Evolutionary conservation across 345 rosid species (phyloP), one percentile per base, ranked within the genome.

Genomic region (Salix purpurea): DNA sequence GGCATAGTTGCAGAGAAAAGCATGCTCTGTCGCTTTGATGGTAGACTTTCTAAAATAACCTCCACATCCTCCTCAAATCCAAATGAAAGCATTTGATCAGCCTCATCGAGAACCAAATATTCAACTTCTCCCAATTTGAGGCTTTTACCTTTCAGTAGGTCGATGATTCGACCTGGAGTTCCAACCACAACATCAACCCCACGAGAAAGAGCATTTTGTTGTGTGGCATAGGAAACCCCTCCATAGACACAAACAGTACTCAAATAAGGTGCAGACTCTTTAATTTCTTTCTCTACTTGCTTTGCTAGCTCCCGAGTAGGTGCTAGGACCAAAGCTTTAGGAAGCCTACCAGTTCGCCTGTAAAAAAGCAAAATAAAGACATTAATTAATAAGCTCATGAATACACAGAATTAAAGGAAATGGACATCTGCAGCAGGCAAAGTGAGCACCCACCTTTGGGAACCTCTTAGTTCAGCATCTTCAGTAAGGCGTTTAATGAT

Each of bases 1-100:
- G 99, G 99, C 98, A 96, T 96, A 60, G 99, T 96, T 74, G 99
- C 98, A n/a, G 99, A 96, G 89, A 96, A 96, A 81, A 96, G 97
- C 99, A 93, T 91, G 89, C 93, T 96, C 72, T 96, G 99, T 67
- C 98, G 71, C 84, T 93, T 88, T 18, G 90, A 24, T 8, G 99
- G 97, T 61, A 96, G 92, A 84, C 90, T 90, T 81, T 93, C 93
- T 62, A 96, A 84, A 84, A 96, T 96, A 7, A 88, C 75, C 81
- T 94, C 98, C 6, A 94, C 98, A 28, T 86, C 97, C 85, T 94
- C 97, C 89, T 92, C 99, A 69, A 94, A 94, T 56, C 99, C 99
- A 83, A 94, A 95, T 2, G 97, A 97, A 86, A 94, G 99, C 99
- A 94, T 94, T 88, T 89, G 97, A 81, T 94, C 99, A 75, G 97